A percentile compares a stretch with the other conserved stretches of the same genome.
Evolutionary conservation across 2,329 filamentous ascomycete genomes (phyloP).

Genomic region (Aspergillus costaricaensis): DNA sequence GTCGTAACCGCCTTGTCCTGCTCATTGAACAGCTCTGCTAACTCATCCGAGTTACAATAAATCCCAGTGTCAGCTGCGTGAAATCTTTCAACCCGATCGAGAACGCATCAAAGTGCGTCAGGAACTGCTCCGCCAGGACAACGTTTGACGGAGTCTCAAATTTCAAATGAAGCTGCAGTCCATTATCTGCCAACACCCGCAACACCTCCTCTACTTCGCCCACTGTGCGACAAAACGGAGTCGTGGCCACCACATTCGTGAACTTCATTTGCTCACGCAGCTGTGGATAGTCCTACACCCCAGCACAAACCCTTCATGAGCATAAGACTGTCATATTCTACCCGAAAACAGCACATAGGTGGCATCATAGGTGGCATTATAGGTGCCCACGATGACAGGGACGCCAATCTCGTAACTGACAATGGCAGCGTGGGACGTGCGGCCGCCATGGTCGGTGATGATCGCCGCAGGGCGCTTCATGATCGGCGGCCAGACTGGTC

Average conservation of each 20-base stretch:
- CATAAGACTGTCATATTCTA: slow-evolving; percentile 41
- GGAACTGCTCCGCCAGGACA: slow-evolving; percentile 40
- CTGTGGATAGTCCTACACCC: too few species aligned
- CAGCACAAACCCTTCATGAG: slow-evolving; percentile 34
- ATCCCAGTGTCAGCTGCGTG: slow-evolving; percentile 45
- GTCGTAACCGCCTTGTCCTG: slow-evolving; percentile 45
- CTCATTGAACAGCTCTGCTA: slow-evolving; percentile 43
- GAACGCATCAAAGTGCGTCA: slow-evolving; percentile 44
- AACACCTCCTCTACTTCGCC: slow-evolving; percentile 40
- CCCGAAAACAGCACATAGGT: slow-evolving; percentile 40
- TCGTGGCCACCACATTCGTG: slow-evolving; percentile 42
- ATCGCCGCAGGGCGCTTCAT: slow-evolving; percentile 44
- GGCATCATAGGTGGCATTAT: slow-evolving; percentile 35
- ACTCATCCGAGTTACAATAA: slow-evolving; percentile 41
- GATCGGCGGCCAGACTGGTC: slow-evolving; percentile 44
- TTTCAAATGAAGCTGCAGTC: background rate
- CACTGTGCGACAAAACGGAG: slow-evolving; percentile 43
- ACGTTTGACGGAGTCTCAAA: slow-evolving; percentile 28
- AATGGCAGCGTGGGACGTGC: slow-evolving; percentile 45
- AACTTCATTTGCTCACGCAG: slow-evolving; percentile 25
- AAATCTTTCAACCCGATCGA: slow-evolving; percentile 47
- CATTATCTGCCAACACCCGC: background rate
- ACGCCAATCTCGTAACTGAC: slow-evolving; percentile 45
- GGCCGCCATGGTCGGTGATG: slow-evolving; percentile 34
- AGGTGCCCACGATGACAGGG: slow-evolving; percentile 43